Evolutionary conservation across 202 grass and related monocot species (phyloP), one percentile per base, ranked within the genome.

Genomic region (Zizania palustris): DNA sequence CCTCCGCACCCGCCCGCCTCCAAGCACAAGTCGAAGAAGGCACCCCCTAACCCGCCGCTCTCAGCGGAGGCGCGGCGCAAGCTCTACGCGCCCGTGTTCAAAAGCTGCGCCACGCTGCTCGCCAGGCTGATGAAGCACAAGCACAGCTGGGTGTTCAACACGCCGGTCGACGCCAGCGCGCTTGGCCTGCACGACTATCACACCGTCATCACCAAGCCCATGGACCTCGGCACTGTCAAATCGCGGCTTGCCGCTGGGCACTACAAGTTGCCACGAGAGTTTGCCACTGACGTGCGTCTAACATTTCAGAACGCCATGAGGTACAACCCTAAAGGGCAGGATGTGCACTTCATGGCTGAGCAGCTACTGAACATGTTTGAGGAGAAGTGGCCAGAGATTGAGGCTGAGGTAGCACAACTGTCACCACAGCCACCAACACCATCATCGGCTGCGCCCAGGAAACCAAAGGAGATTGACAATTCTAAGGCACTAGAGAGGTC

Each of bases 231-330:
- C 75, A 99, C 96, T 0, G 96, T 96, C 42, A 92, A 88, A 68
- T 85, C 63, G 39, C 84, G 88, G 54, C 73, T 99, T 20, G 59
- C 55, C 0, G 89, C 81, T 8, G 84, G 83, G 4, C 80, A 89
- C 11, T 96, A 99, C 81, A 80, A 74, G 58, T 89, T 83, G 0
- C 96, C 92, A 0, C 74, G 82, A 45, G 87, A 96, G 49, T 99
- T 99, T 4, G 89, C 92, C 0, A 59, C 62, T 5, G 92, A 99
- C 55, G 92, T 99, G 28, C 82, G 92, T 3, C 72, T 99, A 11
- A 99, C 96, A 14, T 99, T 93, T 38, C 85, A 83, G 73, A 99
- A 99, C 48, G 96, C 96, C 77, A 96, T 96, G 89, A 96, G 73
- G 15, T 99, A 99, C 81, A 99, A 99, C 70, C 89, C 81, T 59